A percentile compares a stretch with the other conserved stretches of the same genome.
These are phyloP conservation scores for Cryptosporidium meleagridis DNA, from an alignment of 169 alveolate genomes.

Conservation along the genomic window DNA sequence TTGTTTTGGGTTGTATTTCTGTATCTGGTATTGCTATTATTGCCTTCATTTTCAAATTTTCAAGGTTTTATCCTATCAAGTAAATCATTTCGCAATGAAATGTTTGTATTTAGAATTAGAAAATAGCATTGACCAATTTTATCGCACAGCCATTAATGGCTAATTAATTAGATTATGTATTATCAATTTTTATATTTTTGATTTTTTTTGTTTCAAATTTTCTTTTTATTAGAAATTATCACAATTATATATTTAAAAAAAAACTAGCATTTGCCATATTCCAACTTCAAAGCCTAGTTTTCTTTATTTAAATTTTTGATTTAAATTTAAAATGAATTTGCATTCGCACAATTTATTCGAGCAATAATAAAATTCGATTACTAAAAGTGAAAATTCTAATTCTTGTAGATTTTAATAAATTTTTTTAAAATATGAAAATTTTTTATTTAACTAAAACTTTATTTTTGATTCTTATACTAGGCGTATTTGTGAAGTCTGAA, in stretches of 20 bases:
- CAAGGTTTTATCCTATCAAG: not conserved
- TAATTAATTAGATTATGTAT: too few relatives aligned
- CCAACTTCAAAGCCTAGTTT: too few relatives aligned
- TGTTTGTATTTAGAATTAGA: not conserved
- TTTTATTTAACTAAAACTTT: not conserved
- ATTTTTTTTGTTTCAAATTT: too few relatives aligned
- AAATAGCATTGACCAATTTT: not conserved
- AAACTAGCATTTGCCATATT: too few relatives aligned
- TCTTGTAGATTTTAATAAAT: too few relatives aligned
- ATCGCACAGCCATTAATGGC: too few relatives aligned
- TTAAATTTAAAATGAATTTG: too few relatives aligned
- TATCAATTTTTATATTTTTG: too few relatives aligned
- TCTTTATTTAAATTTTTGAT: too few relatives aligned
- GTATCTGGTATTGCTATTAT: not conserved
- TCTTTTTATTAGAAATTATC: too few relatives aligned
- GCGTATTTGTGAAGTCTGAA: not conserved
- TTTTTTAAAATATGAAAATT: not conserved
- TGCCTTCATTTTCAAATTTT: not conserved
- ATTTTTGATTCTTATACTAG: not conserved
- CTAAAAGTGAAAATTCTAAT: too few relatives aligned
- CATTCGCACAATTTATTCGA: not conserved
- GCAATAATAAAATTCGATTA: not conserved
- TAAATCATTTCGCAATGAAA: not conserved
- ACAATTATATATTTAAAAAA: too few relatives aligned
- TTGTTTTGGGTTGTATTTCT: conserved; percentile 10